Conservation (phyloP, 2,329 filamentous ascomycete species). For the Neonectria ditissima region DNA sequence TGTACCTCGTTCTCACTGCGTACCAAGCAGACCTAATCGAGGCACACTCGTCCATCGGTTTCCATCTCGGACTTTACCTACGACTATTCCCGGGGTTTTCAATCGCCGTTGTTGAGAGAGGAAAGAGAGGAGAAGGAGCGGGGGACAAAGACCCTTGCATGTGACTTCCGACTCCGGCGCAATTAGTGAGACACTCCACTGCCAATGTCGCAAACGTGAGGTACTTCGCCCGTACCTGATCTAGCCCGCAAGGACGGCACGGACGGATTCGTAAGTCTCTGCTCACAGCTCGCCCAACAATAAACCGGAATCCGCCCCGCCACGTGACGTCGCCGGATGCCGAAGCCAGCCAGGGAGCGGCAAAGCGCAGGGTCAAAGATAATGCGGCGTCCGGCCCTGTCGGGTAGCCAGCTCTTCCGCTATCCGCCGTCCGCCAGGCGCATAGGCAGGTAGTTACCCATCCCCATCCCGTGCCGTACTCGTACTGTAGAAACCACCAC, state of each 20-base stretch:
- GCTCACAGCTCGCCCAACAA: conserved; percentile 23
- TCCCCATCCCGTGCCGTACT: conserved; percentile 27
- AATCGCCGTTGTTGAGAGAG: conserved; percentile 17
- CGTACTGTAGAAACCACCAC: conserved; percentile 28
- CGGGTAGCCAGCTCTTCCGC: conserved; percentile 45
- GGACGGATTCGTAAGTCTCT: conserved; percentile 12
- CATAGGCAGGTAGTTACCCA: conserved; percentile 17
- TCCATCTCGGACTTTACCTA: conserved; percentile 18
- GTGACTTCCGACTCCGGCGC: conserved; percentile 2
- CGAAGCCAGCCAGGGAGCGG: conserved; percentile 10
- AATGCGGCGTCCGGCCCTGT: conserved; percentile 27
- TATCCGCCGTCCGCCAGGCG: conserved; percentile 27
- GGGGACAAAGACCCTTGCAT: neutral
- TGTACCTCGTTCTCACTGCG: neutral
- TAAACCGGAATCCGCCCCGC: neutral
- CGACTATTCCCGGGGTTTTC: conserved; percentile 16
- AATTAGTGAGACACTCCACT: neutral
- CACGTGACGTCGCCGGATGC: conserved; percentile 23
- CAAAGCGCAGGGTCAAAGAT: conserved; percentile 18
- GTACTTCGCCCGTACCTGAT: neutral
- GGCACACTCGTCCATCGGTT: neutral
- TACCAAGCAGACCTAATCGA: neutral
- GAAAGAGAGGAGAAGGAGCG: neutral
- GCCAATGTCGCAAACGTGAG: neutral
- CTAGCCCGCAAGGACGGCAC: neutral